Percentiles rank a stretch among this genome's conserved stretches.
phyloP scores from a whole-genome alignment of 164 flowering plant genomes.

The Liquidambar formosana region DNA sequence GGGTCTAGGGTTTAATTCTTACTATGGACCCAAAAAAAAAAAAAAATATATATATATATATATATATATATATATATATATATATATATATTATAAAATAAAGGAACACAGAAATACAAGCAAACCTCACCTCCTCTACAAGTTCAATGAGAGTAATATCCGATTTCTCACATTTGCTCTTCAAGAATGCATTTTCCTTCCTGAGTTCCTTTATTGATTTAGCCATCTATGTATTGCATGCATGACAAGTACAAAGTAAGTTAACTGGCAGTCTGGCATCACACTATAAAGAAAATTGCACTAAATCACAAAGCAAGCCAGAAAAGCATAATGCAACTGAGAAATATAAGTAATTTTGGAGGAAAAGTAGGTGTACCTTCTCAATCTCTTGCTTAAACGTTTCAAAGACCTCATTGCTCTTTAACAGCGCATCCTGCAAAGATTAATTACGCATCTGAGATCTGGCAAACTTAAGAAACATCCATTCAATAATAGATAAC shows the following conservation, averaged over 20 bases:
- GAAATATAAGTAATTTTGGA: background rate
- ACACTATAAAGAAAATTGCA: background rate
- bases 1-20: background rate
- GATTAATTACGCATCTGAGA: slow-evolving; percentile 10
- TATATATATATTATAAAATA: too few species aligned
- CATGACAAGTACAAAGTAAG: background rate
- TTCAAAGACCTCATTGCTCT: slow-evolving; percentile 93
- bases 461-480: background rate
- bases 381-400: slow-evolving; percentile 94
- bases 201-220: slow-evolving; percentile 85
- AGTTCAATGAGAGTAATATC: slow-evolving; percentile 83
- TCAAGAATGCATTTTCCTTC: slow-evolving; percentile 87
- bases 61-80: background rate
- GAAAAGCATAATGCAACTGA: background rate
- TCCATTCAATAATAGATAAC: background rate
- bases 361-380: slow-evolving; percentile 51
- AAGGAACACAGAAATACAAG: background rate
- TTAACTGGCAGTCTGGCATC: background rate
- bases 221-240: slow-evolving; percentile 53
- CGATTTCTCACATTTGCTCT: slow-evolving; percentile 82
- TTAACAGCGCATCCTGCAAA: slow-evolving; percentile 83
- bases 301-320: background rate
- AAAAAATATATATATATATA: background rate
- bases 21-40: background rate
- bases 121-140: slow-evolving; percentile 74